Conservation (phyloP, 2,329 filamentous ascomycete genomes). For the Hypoxylon sp. region DNA sequence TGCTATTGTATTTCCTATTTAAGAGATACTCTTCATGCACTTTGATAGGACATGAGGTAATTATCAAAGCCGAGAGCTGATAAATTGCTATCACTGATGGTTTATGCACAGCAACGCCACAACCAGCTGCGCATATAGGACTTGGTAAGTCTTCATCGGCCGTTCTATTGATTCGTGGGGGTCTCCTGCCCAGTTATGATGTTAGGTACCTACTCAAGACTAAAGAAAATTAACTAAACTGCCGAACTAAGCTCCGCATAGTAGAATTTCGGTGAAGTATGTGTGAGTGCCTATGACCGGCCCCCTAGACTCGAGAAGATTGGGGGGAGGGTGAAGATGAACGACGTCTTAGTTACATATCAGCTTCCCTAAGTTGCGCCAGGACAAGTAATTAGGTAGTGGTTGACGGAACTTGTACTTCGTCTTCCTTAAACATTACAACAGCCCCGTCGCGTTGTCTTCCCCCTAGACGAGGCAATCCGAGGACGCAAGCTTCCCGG, state of each 20-base stretch:
- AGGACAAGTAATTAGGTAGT: background rate
- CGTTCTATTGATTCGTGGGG: background rate
- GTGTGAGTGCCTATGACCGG: background rate
- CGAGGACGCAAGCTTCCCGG: no score
- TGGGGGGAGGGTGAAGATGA: background rate
- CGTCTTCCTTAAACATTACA: no score
- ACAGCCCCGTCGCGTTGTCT: no score
- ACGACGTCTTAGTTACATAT: background rate
- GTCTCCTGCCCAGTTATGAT: background rate
- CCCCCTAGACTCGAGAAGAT: background rate
- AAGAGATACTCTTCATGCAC: background rate
- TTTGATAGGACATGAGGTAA: background rate
- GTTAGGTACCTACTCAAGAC: background rate
- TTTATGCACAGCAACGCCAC: background rate
- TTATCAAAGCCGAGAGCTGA: background rate
- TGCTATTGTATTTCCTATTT: background rate
- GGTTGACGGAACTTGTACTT: background rate
- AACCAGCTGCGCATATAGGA: background rate
- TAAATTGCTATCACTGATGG: background rate
- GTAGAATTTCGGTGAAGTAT: background rate
- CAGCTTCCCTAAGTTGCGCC: background rate
- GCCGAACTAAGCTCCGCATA: background rate
- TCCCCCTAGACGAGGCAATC: no score
- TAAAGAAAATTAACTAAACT: background rate
- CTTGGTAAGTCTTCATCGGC: background rate